Percentiles rank a stretch among this genome's conserved stretches.
Conservation (phyloP, 2,329 filamentous ascomycete species). For the Epichloe sibirici region DNA sequence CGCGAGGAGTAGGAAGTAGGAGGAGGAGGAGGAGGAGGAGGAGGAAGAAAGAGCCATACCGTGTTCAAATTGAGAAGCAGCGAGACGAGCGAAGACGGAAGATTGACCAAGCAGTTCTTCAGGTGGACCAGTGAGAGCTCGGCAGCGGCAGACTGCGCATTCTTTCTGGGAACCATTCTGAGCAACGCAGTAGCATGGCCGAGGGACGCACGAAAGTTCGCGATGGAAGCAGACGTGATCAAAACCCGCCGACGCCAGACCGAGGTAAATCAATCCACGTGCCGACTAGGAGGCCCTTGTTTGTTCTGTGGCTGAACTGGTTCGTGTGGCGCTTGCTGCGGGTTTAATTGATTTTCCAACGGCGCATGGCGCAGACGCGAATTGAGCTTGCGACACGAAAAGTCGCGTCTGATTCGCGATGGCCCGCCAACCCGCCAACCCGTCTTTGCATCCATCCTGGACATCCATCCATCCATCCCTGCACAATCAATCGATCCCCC, state of each 20-base stretch:
- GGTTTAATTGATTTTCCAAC: constrained; percentile 12
- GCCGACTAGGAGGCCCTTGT: constrained; percentile 12
- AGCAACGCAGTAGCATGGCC: constrained; percentile 3
- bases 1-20: background rate
- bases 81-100: constrained; percentile 73
- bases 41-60: constrained; percentile 40
- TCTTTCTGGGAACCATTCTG: constrained; percentile 38
- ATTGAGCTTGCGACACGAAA: constrained; percentile 17
- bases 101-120: constrained; percentile 90
- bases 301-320: background rate
- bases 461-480: constrained; percentile 6
- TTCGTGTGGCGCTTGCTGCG: background rate
- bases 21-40: background rate
- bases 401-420: constrained; percentile 17
- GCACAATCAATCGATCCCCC: constrained; percentile 9
- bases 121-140: constrained; percentile 79
- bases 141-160: constrained; percentile 54
- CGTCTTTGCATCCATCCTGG: constrained; percentile 12
- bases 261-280: constrained; percentile 23
- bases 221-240: too few species aligned
- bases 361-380: constrained; percentile 13
- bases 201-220: background rate
- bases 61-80: constrained; percentile 83
- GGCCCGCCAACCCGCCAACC: background rate
- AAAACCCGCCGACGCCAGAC: constrained; percentile 1